These are phyloP conservation scores for Conticribra weissflogii DNA, from an alignment of 108 stramenopile genomes.

Conservation along the genomic window DNA sequence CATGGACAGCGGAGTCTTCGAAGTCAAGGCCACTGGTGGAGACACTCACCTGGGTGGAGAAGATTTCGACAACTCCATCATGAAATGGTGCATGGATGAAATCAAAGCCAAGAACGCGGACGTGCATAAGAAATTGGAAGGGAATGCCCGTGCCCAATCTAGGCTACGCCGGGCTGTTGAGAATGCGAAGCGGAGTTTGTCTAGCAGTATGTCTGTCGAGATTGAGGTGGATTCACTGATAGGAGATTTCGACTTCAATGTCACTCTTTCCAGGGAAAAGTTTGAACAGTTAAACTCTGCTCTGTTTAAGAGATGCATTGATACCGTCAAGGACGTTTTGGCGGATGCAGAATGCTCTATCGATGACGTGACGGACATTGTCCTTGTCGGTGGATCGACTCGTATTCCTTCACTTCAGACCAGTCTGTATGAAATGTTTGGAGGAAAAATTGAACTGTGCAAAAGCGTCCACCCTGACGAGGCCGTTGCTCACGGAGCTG, in stretches of 20 bases:
- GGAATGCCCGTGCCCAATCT: conserved; percentile 61
- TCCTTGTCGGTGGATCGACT: conserved; percentile 78
- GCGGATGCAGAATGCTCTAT: conserved; percentile 66
- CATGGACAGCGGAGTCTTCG: conserved; percentile 77
- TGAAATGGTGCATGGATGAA: conserved; percentile 84
- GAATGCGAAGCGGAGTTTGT: conserved; percentile 78
- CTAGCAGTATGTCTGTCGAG: conserved; percentile 53
- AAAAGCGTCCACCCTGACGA: conserved; percentile 80
- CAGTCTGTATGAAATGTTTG: conserved; percentile 64
- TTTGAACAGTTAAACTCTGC: conserved; percentile 60
- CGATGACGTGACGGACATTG: conserved; percentile 71
- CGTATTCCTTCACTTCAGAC: conserved; percentile 69
- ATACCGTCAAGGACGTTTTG: conserved; percentile 78
- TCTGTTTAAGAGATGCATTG: conserved; percentile 72
- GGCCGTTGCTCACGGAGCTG: conserved; percentile 76
- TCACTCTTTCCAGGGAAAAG: conserved; percentile 42
- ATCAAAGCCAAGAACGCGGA: conserved; percentile 65
- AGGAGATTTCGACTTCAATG: conserved; percentile 53
- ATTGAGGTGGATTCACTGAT: conserved; percentile 67
- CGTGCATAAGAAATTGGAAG: conserved; percentile 38
- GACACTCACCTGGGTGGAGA: conserved; percentile 94
- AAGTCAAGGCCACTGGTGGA: conserved; percentile 90
- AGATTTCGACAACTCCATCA: conserved; percentile 90
- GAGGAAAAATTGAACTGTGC: conserved; percentile 66
- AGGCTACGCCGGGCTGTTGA: conserved; percentile 77